Percentiles rank a stretch among this genome's conserved stretches.
Conservation (phyloP, 306 rosid genomes). For the Dryas alaskensis region DNA sequence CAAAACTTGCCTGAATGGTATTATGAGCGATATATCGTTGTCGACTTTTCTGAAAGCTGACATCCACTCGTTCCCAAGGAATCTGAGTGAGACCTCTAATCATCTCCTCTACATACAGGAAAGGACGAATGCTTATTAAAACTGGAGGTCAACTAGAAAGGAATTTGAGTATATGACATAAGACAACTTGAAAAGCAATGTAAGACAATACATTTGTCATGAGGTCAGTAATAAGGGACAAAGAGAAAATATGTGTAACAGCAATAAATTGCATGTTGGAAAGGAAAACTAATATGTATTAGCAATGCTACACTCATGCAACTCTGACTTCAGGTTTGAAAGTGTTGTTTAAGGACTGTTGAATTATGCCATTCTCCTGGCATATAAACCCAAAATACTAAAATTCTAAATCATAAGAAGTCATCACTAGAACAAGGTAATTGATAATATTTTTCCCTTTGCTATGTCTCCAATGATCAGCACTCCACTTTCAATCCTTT, state of each 20-base stretch:
- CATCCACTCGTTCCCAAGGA: conserved; percentile 95
- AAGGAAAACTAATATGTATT: background rate
- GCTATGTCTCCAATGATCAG: background rate
- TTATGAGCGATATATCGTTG: conserved; percentile 84
- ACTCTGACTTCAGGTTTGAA: background rate
- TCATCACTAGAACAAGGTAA: no score
- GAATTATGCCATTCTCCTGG: background rate
- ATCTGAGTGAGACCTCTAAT: conserved; percentile 83
- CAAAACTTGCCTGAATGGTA: conserved; percentile 81
- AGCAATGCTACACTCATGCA: background rate
- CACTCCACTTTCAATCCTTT: background rate
- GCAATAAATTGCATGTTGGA: no score
- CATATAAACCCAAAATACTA: background rate
- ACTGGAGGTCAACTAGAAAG: conserved; percentile 15
- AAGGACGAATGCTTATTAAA: conserved; percentile 18
- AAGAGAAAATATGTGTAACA: background rate
- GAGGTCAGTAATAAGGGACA: conserved; percentile 3
- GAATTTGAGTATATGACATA: background rate
- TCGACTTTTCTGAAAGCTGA: conserved; percentile 78
- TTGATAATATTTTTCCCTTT: background rate
- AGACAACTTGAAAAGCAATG: background rate
- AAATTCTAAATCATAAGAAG: background rate
- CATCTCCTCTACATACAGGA: conserved; percentile 64
- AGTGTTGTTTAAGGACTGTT: background rate
- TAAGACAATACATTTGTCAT: background rate